Percentiles rank a stretch among this genome's conserved stretches.
phyloP scores from a whole-genome alignment of 768 basidiomycete species.

The Gloeophyllum trabeum region DNA sequence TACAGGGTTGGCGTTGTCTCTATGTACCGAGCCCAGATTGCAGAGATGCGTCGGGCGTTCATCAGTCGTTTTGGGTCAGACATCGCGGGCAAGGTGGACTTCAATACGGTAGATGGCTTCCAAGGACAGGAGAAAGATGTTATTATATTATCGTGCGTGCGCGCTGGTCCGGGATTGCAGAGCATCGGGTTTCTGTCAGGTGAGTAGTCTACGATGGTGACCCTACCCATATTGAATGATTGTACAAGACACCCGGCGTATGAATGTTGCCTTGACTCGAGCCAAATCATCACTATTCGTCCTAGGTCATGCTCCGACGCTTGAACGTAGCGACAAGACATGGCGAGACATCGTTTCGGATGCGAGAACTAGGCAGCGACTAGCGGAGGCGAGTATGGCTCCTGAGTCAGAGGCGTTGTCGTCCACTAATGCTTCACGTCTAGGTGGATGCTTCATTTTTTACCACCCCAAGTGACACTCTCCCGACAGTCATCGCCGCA shows the following conservation, averaged over 20 bases:
- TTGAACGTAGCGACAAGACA: slow-evolving; percentile 72
- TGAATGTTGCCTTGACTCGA: slow-evolving; percentile 99
- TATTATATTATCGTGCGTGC: slow-evolving; percentile 94
- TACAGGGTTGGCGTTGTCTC: slow-evolving; percentile 67
- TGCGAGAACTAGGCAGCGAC: slow-evolving; percentile 50
- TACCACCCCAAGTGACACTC: slow-evolving; percentile 7
- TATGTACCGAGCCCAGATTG: slow-evolving; percentile 89
- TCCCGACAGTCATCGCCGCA: no score
- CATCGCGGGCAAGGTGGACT: slow-evolving; percentile 67
- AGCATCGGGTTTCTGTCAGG: slow-evolving; percentile 86
- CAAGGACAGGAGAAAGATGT: slow-evolving; percentile 99
- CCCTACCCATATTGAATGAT: neutral
- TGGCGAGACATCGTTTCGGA: slow-evolving; percentile 77
- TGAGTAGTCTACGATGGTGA: slow-evolving; percentile 14
- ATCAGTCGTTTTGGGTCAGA: slow-evolving; percentile 56
- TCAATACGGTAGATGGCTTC: slow-evolving; percentile 98
- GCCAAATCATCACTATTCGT: slow-evolving; percentile 92
- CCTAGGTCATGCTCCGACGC: slow-evolving; percentile 80
- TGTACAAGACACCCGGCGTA: slow-evolving; percentile 60
- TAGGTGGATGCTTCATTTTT: slow-evolving; percentile 8
- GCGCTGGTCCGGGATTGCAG: slow-evolving; percentile 77
- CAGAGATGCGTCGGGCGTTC: slow-evolving; percentile 64
- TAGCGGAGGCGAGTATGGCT: slow-evolving; percentile 46
- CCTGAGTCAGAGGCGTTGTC: slow-evolving; percentile 1
- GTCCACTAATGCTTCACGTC: no score